phyloP scores from a whole-genome alignment of 2,329 filamentous ascomycete species.

The Hawksworthiomyces lignivorus region DNA sequence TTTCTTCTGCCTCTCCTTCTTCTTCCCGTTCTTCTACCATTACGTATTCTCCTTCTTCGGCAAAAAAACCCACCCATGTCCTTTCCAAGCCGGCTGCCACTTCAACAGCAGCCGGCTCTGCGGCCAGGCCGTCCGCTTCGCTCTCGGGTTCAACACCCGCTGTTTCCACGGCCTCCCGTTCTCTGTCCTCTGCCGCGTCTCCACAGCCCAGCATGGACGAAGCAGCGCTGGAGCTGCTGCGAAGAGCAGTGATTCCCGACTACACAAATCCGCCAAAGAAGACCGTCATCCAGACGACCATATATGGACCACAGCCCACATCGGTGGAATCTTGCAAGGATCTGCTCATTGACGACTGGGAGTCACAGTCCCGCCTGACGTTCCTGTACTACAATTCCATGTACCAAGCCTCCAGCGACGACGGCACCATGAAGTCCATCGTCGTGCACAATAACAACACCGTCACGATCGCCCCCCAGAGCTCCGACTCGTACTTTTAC shows the following conservation, averaged over 20 bases:
- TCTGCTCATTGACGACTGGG: slow-evolving; percentile 47
- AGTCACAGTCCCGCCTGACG: slow-evolving; percentile 52
- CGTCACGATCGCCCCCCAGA: slow-evolving; percentile 43
- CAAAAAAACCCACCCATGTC: background rate
- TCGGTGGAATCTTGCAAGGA: slow-evolving; percentile 17
- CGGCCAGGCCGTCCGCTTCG: no score
- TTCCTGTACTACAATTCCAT: slow-evolving; percentile 56
- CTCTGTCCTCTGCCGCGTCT: background rate
- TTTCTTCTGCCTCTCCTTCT: background rate
- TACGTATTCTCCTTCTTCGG: background rate
- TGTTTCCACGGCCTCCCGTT: no score
- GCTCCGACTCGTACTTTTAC: slow-evolving; percentile 49
- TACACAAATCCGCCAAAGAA: background rate
- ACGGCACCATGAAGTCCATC: slow-evolving; percentile 48
- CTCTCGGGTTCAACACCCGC: no score
- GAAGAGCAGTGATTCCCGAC: background rate
- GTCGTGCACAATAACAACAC: slow-evolving; percentile 43
- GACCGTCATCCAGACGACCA: slow-evolving; percentile 11
- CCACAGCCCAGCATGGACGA: background rate
- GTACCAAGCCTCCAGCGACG: slow-evolving; percentile 46
- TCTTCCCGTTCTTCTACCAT: background rate
- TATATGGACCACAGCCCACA: slow-evolving; percentile 10
- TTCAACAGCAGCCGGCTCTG: slow-evolving; percentile 2
- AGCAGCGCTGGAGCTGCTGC: no score
- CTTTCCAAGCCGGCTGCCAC: background rate